These are phyloP conservation scores for Tilletia horrida DNA, from an alignment of 1,284 basidiomycete genomes.

Conservation along the genomic window DNA sequence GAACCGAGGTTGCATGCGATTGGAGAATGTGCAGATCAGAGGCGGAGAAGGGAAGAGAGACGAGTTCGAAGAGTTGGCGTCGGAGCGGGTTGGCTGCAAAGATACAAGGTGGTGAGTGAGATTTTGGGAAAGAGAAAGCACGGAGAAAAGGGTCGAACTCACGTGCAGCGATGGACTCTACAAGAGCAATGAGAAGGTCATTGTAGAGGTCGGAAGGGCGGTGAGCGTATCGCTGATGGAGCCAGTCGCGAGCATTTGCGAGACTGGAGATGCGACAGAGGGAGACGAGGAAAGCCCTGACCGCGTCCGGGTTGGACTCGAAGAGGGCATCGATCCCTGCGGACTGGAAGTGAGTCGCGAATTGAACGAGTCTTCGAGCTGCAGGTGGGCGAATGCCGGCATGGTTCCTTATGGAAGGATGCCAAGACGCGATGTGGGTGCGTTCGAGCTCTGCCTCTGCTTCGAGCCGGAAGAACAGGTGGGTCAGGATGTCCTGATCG, in stretches of 20 bases:
- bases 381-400: conserved; percentile 3
- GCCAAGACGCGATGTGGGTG: not conserved
- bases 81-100: not conserved
- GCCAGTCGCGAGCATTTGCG: not conserved
- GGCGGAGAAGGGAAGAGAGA: not conserved
- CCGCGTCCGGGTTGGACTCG: not conserved
- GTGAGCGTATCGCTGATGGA: not conserved
- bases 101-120: not conserved
- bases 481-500: not conserved
- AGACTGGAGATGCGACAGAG: not conserved
- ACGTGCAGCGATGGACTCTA: conserved; percentile 1
- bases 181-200: not conserved
- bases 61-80: not conserved
- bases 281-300: conserved; percentile 3
- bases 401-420: not conserved
- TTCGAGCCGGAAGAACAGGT: conserved; percentile 16
- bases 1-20: not conserved
- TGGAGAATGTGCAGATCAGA: not conserved
- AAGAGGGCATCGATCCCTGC: not conserved
- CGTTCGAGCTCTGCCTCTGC: not conserved
- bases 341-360: not conserved
- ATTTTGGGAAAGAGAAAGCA: not conserved
- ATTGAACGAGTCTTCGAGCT: not conserved
- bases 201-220: not conserved
- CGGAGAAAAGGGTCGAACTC: not conserved